A percentile compares a stretch with the other conserved stretches of the same genome.
phyloP scores from a whole-genome alignment of 2,329 filamentous ascomycete species.

The Mycosphaerella arachidis region DNA sequence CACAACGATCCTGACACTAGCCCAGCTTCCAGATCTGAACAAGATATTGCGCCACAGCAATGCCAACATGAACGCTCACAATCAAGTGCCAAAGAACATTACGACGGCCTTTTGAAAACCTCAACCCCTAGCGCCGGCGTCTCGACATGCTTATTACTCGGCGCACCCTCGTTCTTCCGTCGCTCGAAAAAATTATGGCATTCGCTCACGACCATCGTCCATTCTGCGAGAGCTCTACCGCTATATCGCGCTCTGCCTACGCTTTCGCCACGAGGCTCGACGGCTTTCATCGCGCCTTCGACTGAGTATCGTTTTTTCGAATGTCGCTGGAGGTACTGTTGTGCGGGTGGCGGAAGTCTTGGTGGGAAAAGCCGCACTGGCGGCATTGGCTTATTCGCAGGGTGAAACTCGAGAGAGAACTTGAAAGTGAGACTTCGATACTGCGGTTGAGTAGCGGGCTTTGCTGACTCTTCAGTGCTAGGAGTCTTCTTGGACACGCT shows the following conservation, averaged over 20 bases:
- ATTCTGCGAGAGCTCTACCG: conserved; percentile 72
- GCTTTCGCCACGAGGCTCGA: conserved; percentile 37
- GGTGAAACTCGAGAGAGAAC: conserved; percentile 66
- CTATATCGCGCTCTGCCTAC: conserved; percentile 53
- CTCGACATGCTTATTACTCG: conserved; percentile 63
- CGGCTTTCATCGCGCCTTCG: conserved; percentile 2
- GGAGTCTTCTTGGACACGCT: neutral
- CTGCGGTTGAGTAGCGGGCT: conserved; percentile 11
- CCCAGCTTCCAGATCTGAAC: neutral
- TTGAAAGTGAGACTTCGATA: conserved; percentile 64
- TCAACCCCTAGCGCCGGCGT: conserved; percentile 62
- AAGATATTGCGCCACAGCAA: neutral
- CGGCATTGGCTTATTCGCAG: conserved; percentile 51
- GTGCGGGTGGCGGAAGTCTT: conserved; percentile 65
- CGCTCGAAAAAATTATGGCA: conserved; percentile 78
- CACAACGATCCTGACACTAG: neutral
- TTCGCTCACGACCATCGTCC: conserved; percentile 69
- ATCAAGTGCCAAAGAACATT: neutral
- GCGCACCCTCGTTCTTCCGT: conserved; percentile 67
- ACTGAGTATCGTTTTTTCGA: conserved; percentile 10
- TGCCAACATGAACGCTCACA: conserved; percentile 1
- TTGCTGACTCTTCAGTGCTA: neutral
- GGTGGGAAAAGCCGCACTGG: conserved; percentile 63
- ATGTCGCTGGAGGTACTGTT: conserved; percentile 54
- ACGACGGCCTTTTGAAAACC: conserved; percentile 45